A percentile compares a stretch with the other conserved stretches of the same genome.
phyloP scores from a whole-genome alignment of 768 basidiomycete species.

The Psilocybe tampanensis region DNA sequence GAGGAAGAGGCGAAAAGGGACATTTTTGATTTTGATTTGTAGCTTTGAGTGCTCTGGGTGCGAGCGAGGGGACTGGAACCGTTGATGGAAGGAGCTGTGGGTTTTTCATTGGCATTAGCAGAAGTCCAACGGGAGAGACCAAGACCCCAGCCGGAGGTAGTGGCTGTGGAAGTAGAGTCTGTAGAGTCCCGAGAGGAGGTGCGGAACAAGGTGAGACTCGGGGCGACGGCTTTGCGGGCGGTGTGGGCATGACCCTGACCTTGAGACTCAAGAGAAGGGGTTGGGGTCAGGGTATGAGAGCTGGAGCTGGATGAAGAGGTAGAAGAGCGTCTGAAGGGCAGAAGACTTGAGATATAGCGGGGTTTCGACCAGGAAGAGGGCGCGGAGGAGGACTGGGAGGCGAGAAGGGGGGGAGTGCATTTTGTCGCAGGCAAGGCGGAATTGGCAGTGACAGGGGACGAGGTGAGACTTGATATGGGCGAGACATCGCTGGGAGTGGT shows the following conservation, averaged over 20 bases:
- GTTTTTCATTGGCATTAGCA: conserved; percentile 14
- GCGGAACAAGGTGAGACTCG: conserved; percentile 42
- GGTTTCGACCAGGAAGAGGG: conserved; percentile 30
- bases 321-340: conserved; percentile 30
- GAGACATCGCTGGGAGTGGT: conserved; percentile 28
- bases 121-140: conserved; percentile 31
- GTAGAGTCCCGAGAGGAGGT: conserved; percentile 31
- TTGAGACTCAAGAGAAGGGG: conserved; percentile 34
- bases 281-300: conserved; percentile 39
- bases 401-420: conserved; percentile 4
- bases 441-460: conserved; percentile 22
- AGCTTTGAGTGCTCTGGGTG: conserved; percentile 35
- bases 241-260: conserved; percentile 5
- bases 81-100: conserved; percentile 13
- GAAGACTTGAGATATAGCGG: conserved; percentile 27
- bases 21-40: conserved; percentile 26
- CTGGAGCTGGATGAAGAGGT: conserved; percentile 29
- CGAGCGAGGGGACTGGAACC: conserved; percentile 34
- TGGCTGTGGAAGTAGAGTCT: conserved; percentile 14
- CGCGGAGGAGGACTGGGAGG: conserved; percentile 9
- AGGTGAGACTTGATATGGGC: conserved; percentile 24
- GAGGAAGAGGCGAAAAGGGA: conserved; percentile 11
- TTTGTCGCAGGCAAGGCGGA: conserved; percentile 14
- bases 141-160: conserved; percentile 26
- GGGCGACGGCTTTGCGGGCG: conserved; percentile 30